Evolutionary conservation across 2,329 filamentous ascomycete species (phyloP), one percentile per base, ranked within the genome.

Genomic region (Pseudogymnoascus sp.): DNA sequence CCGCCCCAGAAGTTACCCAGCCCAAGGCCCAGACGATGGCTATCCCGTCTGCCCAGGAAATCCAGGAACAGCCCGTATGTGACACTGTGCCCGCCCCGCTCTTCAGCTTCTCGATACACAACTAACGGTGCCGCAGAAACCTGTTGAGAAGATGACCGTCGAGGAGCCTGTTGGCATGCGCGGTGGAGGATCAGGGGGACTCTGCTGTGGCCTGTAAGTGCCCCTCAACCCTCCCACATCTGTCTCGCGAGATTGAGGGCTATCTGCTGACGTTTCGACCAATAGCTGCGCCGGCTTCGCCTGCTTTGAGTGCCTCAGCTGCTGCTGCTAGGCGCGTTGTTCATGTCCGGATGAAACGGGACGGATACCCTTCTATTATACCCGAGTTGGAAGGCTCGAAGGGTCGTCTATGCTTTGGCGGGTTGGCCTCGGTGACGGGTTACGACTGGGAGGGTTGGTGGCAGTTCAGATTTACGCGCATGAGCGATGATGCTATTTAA

Each of bases 251-350:
- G 10, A 38, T 26, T 11, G 26, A 23, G 19, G 19, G 10, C 19
- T 33, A 1, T 35, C 15, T 38, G 28, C 57, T 66, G 50, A 64
- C 23, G 17, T 23, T 23, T 8, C 7, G 19, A 33, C 9, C 26
- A 11, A 47, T 17, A 69, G 67, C 5, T 69, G 68, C 50, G 67
- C 67, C 31, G 68, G 67, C 2, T 65, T 69, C 53, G 61, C 65
- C 10, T 69, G 68, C 68, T 69, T 69, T 47, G 68, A 69, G 50
- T 69, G 68, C 60, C 67, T 68, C 65, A 64, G 67, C 44, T 67
- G 68, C 62, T 69, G 67, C 65, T 69, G 67, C 53, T 68, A 68
- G 31, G 19, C 33, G 26, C 47, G 17, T 33, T 57, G 26, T 19
- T 19, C 7, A 13, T 19, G 47, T 13, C 17, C 2, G 47, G 47